Percentiles rank a stretch among this genome's conserved stretches.
Evolutionary conservation across 1,284 basidiomycete genomes (phyloP).

Genomic region (Cryptococcus sp.): DNA sequence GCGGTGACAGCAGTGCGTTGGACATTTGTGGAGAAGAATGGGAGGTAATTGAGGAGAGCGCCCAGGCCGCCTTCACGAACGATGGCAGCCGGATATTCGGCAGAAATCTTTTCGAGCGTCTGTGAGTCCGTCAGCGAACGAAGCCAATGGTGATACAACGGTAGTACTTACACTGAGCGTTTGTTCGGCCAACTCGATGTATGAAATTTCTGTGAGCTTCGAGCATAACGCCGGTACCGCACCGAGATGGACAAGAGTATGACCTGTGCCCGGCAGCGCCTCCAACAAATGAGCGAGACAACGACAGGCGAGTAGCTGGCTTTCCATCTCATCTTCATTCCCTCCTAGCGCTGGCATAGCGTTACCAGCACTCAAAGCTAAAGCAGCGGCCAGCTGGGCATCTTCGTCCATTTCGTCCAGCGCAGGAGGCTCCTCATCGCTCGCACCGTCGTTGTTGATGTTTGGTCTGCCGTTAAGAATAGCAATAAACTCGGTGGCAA

Average conservation of each 20-base stretch:
- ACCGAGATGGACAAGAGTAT: slow-evolving; percentile 91
- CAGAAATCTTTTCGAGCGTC: slow-evolving; percentile 96
- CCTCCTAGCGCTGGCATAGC: slow-evolving; percentile 29
- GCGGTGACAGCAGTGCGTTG: slow-evolving; percentile 95
- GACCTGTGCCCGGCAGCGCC: slow-evolving; percentile 87
- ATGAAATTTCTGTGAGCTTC: slow-evolving; percentile 92
- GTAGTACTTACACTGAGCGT: slow-evolving; percentile 78
- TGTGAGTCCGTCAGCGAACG: slow-evolving; percentile 46
- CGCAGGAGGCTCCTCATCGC: slow-evolving; percentile 48
- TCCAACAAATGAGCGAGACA: slow-evolving; percentile 97
- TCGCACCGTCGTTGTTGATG: slow-evolving; percentile 33
- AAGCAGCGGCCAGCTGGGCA: slow-evolving; percentile 76
- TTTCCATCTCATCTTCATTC: slow-evolving; percentile 67
- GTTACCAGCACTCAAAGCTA: slow-evolving; percentile 59
- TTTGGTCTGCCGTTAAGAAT: slow-evolving; percentile 77
- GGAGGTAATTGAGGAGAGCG: slow-evolving; percentile 87
- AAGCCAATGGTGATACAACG: slow-evolving; percentile 21
- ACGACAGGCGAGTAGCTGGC: slow-evolving; percentile 87
- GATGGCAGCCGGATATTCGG: slow-evolving; percentile 90
- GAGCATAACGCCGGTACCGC: slow-evolving; percentile 92
- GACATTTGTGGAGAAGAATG: slow-evolving; percentile 95
- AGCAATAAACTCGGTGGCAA: slow-evolving; percentile 87
- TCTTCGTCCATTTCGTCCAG: slow-evolving; percentile 66
- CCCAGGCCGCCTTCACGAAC: slow-evolving; percentile 89
- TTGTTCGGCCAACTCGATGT: slow-evolving; percentile 95